Conservation (phyloP, 495 filamentous ascomycete species). For the Penicillium bialowiezense region DNA sequence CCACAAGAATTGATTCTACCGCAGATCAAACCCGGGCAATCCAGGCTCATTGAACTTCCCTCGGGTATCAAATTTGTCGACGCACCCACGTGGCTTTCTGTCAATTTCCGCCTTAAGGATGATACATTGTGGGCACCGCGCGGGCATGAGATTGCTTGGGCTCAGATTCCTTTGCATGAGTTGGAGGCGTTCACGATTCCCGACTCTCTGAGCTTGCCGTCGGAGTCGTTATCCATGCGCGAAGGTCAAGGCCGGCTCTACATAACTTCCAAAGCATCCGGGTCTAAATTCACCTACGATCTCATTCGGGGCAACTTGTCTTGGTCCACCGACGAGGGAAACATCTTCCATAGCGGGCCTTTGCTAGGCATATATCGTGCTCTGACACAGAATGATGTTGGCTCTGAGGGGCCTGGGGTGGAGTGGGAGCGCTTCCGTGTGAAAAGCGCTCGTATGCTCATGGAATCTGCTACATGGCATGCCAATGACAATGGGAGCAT, state of each 20-base stretch:
- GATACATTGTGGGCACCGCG: slow-evolving; percentile 43
- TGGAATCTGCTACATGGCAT: slow-evolving; percentile 42
- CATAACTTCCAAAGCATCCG: slow-evolving; percentile 4
- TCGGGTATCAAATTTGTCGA: background rate
- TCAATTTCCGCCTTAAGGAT: slow-evolving; percentile 40
- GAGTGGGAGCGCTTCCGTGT: slow-evolving; percentile 34
- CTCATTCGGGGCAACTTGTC: slow-evolving; percentile 18
- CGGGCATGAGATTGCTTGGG: slow-evolving; percentile 50
- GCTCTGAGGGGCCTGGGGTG: slow-evolving; percentile 27
- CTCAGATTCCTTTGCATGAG: slow-evolving; percentile 38
- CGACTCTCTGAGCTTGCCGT: slow-evolving; percentile 18
- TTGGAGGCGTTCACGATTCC: background rate
- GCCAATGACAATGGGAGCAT: slow-evolving; percentile 6
- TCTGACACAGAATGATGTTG: slow-evolving; percentile 59
- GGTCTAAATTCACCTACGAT: slow-evolving; percentile 16
- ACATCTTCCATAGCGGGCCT: slow-evolving; percentile 19
- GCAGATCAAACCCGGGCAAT: slow-evolving; percentile 1
- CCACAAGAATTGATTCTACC: slow-evolving; percentile 2
- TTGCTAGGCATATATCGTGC: slow-evolving; percentile 23
- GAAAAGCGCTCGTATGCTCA: slow-evolving; percentile 31
- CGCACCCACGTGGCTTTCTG: slow-evolving; percentile 34
- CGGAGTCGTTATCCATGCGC: slow-evolving; percentile 5
- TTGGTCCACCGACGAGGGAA: slow-evolving; percentile 12
- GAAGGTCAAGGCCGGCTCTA: slow-evolving; percentile 2
- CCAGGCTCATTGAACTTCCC: slow-evolving; percentile 18